These are phyloP conservation scores for Eremochloa ophiuroides DNA, from an alignment of 176 grass and related monocot species.

Conservation along the genomic window DNA sequence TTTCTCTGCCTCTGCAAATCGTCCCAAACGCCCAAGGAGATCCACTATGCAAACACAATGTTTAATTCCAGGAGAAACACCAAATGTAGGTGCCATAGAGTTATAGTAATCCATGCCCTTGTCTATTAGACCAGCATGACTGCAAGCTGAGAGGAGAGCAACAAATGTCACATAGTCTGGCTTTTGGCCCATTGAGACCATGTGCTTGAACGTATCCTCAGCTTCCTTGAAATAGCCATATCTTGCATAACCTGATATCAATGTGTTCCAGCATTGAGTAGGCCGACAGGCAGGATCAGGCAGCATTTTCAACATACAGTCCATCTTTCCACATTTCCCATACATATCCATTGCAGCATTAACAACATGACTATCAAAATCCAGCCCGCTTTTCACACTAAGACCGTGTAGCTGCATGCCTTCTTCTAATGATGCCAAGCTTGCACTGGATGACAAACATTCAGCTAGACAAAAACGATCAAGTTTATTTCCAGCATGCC, in stretches of 20 bases:
- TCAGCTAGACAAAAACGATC: conserved; percentile 74
- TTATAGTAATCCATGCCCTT: conserved; percentile 72
- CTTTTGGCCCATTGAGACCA: conserved; percentile 49
- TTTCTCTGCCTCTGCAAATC: conserved; percentile 53
- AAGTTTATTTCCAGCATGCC: conserved; percentile 43
- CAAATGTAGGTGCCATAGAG: conserved; percentile 55
- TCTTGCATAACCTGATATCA: conserved; percentile 79
- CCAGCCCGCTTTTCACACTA: conserved; percentile 61
- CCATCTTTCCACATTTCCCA: conserved; percentile 81
- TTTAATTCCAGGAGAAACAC: conserved; percentile 72
- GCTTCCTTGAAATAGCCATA: conserved; percentile 70
- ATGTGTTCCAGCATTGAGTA: conserved; percentile 78
- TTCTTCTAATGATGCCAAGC: conserved; percentile 86
- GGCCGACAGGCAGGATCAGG: conserved; percentile 48
- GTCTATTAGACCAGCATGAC: conserved; percentile 71
- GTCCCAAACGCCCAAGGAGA: conserved; percentile 68
- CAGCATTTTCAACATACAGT: conserved; percentile 62
- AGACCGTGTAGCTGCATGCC: conserved; percentile 81
- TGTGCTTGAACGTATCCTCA: conserved; percentile 67
- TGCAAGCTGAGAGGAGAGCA: conserved; percentile 72
- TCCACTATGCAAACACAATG: conserved; percentile 91
- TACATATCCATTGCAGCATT: conserved; percentile 96
- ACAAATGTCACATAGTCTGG: conserved; percentile 82
- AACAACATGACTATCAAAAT: conserved; percentile 52
- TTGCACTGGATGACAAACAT: conserved; percentile 61